These are phyloP conservation scores for Backusella luteola DNA, from an alignment of 192 early-diverging fungal species.

Conservation along the genomic window DNA sequence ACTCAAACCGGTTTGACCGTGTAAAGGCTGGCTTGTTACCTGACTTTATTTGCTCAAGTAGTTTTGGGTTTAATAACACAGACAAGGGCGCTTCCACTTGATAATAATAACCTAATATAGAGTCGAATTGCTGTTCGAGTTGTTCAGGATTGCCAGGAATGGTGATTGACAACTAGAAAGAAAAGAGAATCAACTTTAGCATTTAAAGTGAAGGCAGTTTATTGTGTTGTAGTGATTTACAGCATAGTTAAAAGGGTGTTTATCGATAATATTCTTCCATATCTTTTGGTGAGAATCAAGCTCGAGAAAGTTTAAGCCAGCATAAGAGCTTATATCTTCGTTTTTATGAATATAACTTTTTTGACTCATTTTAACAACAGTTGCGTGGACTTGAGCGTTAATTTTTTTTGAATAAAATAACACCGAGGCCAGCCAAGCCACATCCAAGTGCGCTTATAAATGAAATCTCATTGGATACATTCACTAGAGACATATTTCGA, in stretches of 20 bases:
- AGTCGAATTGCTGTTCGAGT: not conserved
- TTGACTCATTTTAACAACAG: slow-evolving; percentile 1
- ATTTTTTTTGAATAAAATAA: not conserved
- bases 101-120: slow-evolving; percentile 14
- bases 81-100: slow-evolving; percentile 19
- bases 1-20: no score
- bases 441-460: no score
- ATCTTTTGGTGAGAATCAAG: not conserved
- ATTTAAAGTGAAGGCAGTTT: not conserved
- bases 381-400: not conserved
- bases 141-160: slow-evolving; percentile 2
- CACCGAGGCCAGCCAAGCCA: no score
- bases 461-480: no score
- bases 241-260: slow-evolving; percentile 25
- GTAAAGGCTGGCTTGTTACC: not conserved
- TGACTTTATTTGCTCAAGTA: slow-evolving; percentile 13
- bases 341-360: slow-evolving; percentile 8
- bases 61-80: slow-evolving; percentile 9
- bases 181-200: not conserved
- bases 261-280: slow-evolving; percentile 9
- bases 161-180: slow-evolving; percentile 16
- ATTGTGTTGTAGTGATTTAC: not conserved
- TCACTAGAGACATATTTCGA: no score
- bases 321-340: not conserved
- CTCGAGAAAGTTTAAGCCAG: slow-evolving; percentile 1